Percentiles rank a stretch among this genome's conserved stretches.
Conservation (phyloP, 2,329 filamentous ascomycete species). For the Cryphonectria japonica region DNA sequence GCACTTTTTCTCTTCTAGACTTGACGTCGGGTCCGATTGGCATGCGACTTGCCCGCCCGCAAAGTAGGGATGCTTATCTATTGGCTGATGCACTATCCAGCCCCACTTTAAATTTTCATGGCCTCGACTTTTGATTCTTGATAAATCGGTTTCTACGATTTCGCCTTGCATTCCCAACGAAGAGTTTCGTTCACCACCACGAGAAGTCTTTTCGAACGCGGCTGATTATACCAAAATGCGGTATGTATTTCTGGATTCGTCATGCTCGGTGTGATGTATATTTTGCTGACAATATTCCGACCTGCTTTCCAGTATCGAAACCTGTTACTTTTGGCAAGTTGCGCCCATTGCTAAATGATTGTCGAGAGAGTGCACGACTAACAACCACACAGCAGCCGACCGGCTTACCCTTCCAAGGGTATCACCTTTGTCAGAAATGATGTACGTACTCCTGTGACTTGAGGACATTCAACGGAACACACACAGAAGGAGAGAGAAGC, state of each 20-base stretch:
- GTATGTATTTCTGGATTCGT: slow-evolving; percentile 32
- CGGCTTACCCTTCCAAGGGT: slow-evolving; percentile 66
- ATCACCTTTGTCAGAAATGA: slow-evolving; percentile 72
- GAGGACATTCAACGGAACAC: background rate
- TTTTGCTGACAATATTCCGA: background rate
- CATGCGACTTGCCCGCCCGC: slow-evolving; percentile 1
- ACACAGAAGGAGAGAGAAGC: too few relatives aligned
- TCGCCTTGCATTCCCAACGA: background rate
- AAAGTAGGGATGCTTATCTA: slow-evolving; percentile 14
- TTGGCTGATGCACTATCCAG: background rate
- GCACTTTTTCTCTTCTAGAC: slow-evolving; percentile 22
- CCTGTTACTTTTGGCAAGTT: slow-evolving; percentile 69
- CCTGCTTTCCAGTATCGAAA: slow-evolving; percentile 54
- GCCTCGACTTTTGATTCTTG: slow-evolving; percentile 11
- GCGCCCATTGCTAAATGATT: background rate
- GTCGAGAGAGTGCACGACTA: background rate
- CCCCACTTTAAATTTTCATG: slow-evolving; percentile 21
- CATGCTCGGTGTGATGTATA: background rate
- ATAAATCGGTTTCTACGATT: background rate
- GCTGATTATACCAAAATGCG: slow-evolving; percentile 34
- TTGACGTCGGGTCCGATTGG: slow-evolving; percentile 7
- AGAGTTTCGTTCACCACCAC: background rate
- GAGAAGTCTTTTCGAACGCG: background rate
- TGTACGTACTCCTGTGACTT: slow-evolving; percentile 35
- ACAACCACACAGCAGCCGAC: slow-evolving; percentile 46